These are phyloP conservation scores for Scheffersomyces illinoinensis DNA, from an alignment of 1,139 yeast genomes.

Conservation along the genomic window DNA sequence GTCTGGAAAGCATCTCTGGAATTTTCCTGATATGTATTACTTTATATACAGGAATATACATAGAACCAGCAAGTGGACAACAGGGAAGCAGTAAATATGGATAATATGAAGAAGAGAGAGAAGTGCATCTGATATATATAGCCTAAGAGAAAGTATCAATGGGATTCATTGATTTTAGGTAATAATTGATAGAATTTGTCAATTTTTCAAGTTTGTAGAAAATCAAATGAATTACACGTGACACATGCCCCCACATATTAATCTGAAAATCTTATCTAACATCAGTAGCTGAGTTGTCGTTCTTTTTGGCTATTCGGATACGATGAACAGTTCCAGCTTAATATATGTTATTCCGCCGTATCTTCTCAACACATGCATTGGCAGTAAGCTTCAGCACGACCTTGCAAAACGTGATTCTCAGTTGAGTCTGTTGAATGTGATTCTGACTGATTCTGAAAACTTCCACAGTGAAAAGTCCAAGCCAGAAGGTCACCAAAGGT, in stretches of 20 bases:
- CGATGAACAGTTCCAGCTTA: constrained; percentile 12
- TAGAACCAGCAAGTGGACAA: background rate
- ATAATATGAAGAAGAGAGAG: background rate
- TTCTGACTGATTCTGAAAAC: constrained; percentile 26
- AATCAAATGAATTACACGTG: background rate
- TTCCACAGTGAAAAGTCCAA: constrained; percentile 17
- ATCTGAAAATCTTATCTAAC: background rate
- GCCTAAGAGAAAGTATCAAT: background rate
- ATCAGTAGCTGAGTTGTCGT: background rate
- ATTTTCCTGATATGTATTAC: background rate
- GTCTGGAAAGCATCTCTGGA: background rate
- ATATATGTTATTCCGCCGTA: constrained; percentile 47
- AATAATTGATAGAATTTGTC: background rate
- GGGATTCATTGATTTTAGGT: background rate
- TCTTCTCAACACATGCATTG: constrained; percentile 39
- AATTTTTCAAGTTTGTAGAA: background rate
- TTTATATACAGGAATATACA: background rate
- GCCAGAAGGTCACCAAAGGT: constrained; percentile 14
- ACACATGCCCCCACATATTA: background rate
- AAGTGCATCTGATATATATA: no score
- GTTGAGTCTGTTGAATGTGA: constrained; percentile 29
- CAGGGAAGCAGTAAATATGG: background rate
- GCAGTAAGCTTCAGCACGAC: constrained; percentile 31
- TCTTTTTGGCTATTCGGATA: background rate
- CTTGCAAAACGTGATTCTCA: constrained; percentile 23